These are phyloP conservation scores for Xylaria sp. DNA, from an alignment of 2,329 filamentous ascomycete genomes.

Conservation along the genomic window DNA sequence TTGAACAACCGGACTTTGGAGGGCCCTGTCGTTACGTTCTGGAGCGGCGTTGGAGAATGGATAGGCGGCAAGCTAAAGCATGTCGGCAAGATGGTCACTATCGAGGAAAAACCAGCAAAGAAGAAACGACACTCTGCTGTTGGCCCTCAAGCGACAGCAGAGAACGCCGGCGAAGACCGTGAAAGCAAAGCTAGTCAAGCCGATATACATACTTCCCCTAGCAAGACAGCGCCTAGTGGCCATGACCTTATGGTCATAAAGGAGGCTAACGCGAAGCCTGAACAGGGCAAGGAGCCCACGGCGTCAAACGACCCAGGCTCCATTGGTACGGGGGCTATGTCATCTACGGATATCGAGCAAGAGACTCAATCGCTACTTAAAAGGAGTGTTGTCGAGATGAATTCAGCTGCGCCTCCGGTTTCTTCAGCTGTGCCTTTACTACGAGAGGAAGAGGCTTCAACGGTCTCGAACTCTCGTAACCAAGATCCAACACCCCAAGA, in stretches of 20 bases:
- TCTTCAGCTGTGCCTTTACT: slow-evolving; percentile 10
- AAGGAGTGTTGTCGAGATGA: slow-evolving; percentile 4
- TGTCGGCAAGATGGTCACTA: slow-evolving; percentile 72
- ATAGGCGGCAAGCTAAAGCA: slow-evolving; percentile 77
- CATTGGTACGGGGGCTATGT: not conserved
- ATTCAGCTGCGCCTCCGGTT: slow-evolving; percentile 8
- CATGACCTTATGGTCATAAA: slow-evolving; percentile 18
- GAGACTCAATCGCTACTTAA: slow-evolving; percentile 11
- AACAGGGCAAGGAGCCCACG: not conserved
- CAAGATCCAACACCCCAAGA: slow-evolving; percentile 17
- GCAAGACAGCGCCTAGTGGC: slow-evolving; percentile 29
- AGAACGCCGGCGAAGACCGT: slow-evolving; percentile 39
- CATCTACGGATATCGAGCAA: slow-evolving; percentile 18
- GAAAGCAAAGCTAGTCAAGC: slow-evolving; percentile 43
- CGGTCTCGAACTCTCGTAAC: not conserved
- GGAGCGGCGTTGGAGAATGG: slow-evolving; percentile 91
- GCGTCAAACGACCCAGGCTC: not conserved
- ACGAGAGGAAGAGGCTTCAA: slow-evolving; percentile 11
- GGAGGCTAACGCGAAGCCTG: slow-evolving; percentile 20
- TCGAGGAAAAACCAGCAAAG: slow-evolving; percentile 66
- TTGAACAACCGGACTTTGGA: slow-evolving; percentile 87
- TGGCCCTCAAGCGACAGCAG: slow-evolving; percentile 37
- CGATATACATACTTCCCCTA: slow-evolving; percentile 28
- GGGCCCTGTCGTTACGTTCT: slow-evolving; percentile 89
- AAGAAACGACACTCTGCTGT: slow-evolving; percentile 60